Conservation (phyloP, 2,329 filamentous ascomycete genomes). For the Plenodomus biglobosus region DNA sequence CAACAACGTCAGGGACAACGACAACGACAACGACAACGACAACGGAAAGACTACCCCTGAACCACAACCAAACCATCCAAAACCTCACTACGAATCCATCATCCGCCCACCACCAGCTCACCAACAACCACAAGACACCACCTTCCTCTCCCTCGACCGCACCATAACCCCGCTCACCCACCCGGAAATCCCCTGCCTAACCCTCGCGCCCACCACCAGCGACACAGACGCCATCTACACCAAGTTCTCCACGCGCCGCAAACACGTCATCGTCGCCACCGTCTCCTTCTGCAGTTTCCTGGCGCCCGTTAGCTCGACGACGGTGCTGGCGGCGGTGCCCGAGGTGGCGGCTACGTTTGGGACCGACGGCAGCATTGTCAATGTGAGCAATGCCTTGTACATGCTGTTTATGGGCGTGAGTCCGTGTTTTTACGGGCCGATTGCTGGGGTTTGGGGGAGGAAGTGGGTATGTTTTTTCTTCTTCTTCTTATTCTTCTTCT, state of each 20-base stretch:
- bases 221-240: slow-evolving; percentile 60
- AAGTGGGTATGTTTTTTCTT: slow-evolving; percentile 49
- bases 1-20: slow-evolving; percentile 26
- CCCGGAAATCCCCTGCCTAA: slow-evolving; percentile 35
- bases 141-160: slow-evolving; percentile 29
- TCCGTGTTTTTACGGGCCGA: slow-evolving; percentile 69
- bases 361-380: slow-evolving; percentile 70
- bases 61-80: too few species aligned
- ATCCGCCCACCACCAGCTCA: slow-evolving; percentile 19
- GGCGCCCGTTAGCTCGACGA: slow-evolving; percentile 73
- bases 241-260: slow-evolving; percentile 62
- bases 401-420: slow-evolving; percentile 68
- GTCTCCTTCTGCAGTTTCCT: slow-evolving; percentile 75
- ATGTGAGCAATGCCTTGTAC: slow-evolving; percentile 74
- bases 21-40: too few species aligned
- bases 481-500: too few species aligned
- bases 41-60: too few species aligned
- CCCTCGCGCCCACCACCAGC: slow-evolving; percentile 34
- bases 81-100: slow-evolving; percentile 30
- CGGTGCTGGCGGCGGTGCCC: slow-evolving; percentile 70
- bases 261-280: slow-evolving; percentile 67
- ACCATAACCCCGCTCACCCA: slow-evolving; percentile 37
- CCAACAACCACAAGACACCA: slow-evolving; percentile 17
- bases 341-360: slow-evolving; percentile 68
- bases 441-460: slow-evolving; percentile 56